Percentiles rank a stretch among this genome's conserved stretches.
These are phyloP conservation scores for Parietichytrium sp. DNA, from an alignment of 108 stramenopile genomes.

Conservation along the genomic window DNA sequence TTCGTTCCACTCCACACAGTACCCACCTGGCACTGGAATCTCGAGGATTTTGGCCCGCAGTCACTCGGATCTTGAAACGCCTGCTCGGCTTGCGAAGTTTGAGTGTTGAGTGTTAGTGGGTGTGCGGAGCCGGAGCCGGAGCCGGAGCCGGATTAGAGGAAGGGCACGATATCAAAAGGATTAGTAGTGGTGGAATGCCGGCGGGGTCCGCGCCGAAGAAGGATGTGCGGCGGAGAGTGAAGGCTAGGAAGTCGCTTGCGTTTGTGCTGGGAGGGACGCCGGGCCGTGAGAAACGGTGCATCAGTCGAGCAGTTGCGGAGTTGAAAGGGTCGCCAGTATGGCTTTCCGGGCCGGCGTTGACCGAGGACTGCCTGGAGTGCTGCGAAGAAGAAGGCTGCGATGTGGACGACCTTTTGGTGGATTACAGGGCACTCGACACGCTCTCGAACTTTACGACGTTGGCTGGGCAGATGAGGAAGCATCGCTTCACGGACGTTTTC, in stretches of 20 bases:
- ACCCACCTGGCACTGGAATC: too few species aligned
- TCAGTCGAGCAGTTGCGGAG: background rate
- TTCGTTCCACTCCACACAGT: too few species aligned
- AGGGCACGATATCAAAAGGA: too few species aligned
- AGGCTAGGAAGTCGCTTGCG: background rate
- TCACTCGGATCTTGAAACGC: too few species aligned
- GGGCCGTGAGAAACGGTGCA: background rate
- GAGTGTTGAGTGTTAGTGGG: too few species aligned
- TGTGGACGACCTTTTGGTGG: background rate
- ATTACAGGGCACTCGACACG: constrained; percentile 10
- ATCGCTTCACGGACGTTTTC: background rate
- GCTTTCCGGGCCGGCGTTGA: constrained; percentile 22
- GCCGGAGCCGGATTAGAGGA: too few species aligned
- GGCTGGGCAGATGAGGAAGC: background rate
- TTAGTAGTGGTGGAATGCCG: too few species aligned
- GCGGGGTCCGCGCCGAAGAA: too few species aligned
- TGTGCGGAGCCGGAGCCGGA: too few species aligned
- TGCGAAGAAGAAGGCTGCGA: background rate
- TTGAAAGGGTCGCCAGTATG: background rate
- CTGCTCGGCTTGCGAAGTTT: too few species aligned
- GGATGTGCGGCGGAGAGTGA: too few species aligned
- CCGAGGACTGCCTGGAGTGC: background rate
- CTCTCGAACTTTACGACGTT: constrained; percentile 38
- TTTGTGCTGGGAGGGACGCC: background rate
- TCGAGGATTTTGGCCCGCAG: too few species aligned